Base-by-base conservation (phyloP, 805 yeast genomes). In the Candida silvatica region DNA sequence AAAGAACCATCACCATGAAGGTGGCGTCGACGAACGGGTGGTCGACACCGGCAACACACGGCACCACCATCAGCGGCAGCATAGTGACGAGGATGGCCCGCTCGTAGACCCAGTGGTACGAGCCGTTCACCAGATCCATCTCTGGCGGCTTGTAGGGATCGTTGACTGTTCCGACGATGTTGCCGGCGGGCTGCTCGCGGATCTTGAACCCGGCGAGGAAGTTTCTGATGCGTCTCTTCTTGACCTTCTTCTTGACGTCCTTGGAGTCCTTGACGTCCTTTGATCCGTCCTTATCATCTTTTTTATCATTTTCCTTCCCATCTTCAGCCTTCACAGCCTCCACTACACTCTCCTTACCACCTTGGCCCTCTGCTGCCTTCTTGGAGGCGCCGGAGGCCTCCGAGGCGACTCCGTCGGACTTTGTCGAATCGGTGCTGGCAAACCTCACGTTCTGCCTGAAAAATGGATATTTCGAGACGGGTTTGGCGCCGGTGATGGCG, bases 31-130 rank as follows among this genome's bases (percentile, higher is more conserved):
- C 62, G 9, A 94, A 80, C 4, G 78, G 66, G 43, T 74, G 59
- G 17, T 72, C 71, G 12, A 80, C 72, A 20, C 95, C 96, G 31
- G 80, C 69, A 26, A 80, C 71, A 45, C 87, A 72, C 17, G 97
- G 95, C 17, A 78, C 62, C 27, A 80, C 69, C 20, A 77, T 68
- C 41, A 90, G 63, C 22, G 98, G 98, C 17, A 86, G 69, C 56
- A 88, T 64, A 8, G 79, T 74, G 14, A 80, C 56, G 3, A 94
- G 69, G 24, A 86, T 62, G 4, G 74, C 50, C 47, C 84, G 74
- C 67, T 90, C 98, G 48, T 79, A 77, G n/a, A 83, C 66, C 98
- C 98, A 90, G 66, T 88, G 97, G 56, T 75, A 71, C 17, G 94
- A 82, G 32, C 97, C 97, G 51, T 86, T 88, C 34, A 66, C 52